Base-by-base conservation (phyloP, 306 rosid species). In the Herpetospermum pedunculosum region DNA sequence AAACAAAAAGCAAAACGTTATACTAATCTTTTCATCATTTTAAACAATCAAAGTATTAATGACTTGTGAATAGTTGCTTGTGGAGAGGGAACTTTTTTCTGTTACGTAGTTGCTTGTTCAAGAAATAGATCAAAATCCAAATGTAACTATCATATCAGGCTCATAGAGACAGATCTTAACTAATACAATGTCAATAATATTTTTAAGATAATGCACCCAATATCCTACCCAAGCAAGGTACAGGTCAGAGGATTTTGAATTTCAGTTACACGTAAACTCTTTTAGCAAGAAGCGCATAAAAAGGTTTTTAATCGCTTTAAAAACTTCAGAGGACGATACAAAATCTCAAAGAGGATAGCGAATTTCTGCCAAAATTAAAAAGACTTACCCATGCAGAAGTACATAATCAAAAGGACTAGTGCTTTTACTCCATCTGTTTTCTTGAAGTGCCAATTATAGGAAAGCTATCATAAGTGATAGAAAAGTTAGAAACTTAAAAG, bases 371-470 rank as follows among this genome's bases (percentile, higher is more conserved):
- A 41, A 64, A 37, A 67, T 41, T 34, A 41, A 65, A 47, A 21
- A 43, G 4, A 37, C 60, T 76, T 87, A 90, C 96, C 92, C 74
- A 84, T 74, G 48, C 86, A 79, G 81, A 82, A 81, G 81, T 87
- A 87, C 68, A 84, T 25, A 79, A 81, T 78, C 87, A 84, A 74
- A 62, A 76, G 80, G 57, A 84, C 73, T 14, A 76, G 76, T 48
- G 81, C 83, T 38, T 75, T 84, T 58, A 47, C 77, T 21, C 88
- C 92, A 77, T 81, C 75, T 30, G 77, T 57, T 78, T 55, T 76
- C 83, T 77, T 83, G 76, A 83, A 83, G 77, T 72, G 81, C 89
- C 87, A 80, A 49, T 79, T 87, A 54, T 86, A 82, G 72, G 85
- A 84, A 78, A 88, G 85, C 92, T 90, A 88, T 58, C 72, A 83